Evolutionary conservation across 805 yeast species (phyloP).

Genomic region (Nakazawaea populi): DNA sequence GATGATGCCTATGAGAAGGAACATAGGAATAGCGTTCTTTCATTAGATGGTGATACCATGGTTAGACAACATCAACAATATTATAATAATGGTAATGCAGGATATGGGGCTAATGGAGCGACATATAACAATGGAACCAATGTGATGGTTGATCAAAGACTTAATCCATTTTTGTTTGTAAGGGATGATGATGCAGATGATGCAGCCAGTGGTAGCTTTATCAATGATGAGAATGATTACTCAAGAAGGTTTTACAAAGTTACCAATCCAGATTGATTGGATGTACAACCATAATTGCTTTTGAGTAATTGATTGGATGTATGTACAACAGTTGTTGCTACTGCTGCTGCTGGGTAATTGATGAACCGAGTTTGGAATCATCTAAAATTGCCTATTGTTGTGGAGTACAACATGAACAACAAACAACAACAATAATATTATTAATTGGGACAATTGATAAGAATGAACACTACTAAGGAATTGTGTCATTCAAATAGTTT

Average conservation of each 20-base stretch:
- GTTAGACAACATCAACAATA: constrained; percentile 1
- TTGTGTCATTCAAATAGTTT: too few species aligned
- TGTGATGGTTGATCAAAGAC: constrained; percentile 45
- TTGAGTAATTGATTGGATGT: neutral
- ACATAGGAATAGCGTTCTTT: constrained; percentile 1
- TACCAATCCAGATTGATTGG: constrained; percentile 28
- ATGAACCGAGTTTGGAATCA: too few species aligned
- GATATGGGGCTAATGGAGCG: neutral
- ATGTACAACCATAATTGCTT: neutral
- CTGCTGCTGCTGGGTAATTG: too few species aligned
- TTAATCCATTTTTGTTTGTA: constrained; percentile 50
- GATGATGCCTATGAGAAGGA: neutral
- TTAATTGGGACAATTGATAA: too few species aligned
- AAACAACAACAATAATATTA: too few species aligned
- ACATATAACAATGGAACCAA: constrained; percentile 10
- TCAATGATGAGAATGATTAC: constrained; percentile 54
- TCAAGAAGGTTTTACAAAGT: constrained; percentile 50
- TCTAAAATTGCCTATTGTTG: too few species aligned
- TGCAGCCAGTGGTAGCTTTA: constrained; percentile 30
- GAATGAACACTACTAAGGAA: too few species aligned
- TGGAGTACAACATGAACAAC: too few species aligned
- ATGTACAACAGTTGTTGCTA: too few species aligned
- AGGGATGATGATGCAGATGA: constrained; percentile 27
- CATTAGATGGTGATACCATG: constrained; percentile 13
- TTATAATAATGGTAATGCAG: neutral